phyloP scores from a whole-genome alignment of 768 basidiomycete species.

The Tricholoma flavovirens region DNA sequence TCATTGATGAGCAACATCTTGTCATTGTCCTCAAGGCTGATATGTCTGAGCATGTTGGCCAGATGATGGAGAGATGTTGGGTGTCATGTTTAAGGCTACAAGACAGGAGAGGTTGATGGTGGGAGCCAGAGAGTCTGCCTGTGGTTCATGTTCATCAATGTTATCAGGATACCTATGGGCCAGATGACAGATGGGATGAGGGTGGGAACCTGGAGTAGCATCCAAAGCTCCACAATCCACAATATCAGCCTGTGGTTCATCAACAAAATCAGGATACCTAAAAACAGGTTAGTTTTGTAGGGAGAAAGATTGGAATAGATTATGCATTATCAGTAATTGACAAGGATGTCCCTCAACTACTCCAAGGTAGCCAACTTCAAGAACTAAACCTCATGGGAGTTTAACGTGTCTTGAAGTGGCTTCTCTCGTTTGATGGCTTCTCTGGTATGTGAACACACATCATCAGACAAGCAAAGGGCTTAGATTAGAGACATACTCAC shows the following conservation, averaged over 20 bases:
- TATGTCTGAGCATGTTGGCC: neutral
- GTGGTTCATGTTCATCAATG: too few species aligned
- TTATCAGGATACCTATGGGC: too few species aligned
- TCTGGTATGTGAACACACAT: neutral
- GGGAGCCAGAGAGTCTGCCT: too few species aligned
- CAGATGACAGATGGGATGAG: neutral
- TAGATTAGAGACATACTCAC: neutral
- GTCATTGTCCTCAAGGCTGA: neutral
- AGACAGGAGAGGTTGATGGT: too few species aligned
- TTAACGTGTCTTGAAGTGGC: constrained; percentile 1
- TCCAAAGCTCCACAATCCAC: too few species aligned
- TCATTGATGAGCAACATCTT: neutral
- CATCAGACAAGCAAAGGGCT: neutral
- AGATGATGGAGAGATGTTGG: too few species aligned
- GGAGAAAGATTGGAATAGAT: too few species aligned
- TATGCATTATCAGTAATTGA: neutral
- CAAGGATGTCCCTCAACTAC: neutral
- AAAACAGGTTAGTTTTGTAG: too few species aligned
- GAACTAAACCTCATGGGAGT: neutral
- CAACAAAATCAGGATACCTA: too few species aligned
- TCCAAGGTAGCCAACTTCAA: neutral
- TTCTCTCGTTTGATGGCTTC: neutral
- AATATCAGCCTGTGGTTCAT: too few species aligned
- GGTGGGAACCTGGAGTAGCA: neutral
- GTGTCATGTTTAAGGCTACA: too few species aligned